Evolutionary conservation across 257 asterid genomes (phyloP).

Genomic region (Avicennia marina): DNA sequence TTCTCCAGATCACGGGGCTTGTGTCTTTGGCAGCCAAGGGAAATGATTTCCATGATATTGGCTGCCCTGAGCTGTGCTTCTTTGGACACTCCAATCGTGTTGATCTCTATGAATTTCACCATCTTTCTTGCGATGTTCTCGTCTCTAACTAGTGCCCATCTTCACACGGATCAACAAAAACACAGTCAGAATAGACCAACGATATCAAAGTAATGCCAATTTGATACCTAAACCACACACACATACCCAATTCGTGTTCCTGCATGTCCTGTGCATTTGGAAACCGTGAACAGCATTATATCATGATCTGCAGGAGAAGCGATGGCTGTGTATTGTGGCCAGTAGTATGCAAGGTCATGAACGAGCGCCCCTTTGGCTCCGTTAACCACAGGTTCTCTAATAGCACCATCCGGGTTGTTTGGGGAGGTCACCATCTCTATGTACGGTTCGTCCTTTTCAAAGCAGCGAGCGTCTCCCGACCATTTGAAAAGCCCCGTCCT

Average conservation of each 20-base stretch:
- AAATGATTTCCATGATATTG: slow-evolving; percentile 37
- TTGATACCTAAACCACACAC: background rate
- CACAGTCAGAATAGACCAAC: slow-evolving; percentile 4
- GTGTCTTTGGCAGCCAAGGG: slow-evolving; percentile 44
- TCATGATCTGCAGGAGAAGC: slow-evolving; percentile 56
- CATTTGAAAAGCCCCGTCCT: slow-evolving; percentile 57
- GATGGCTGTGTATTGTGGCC: slow-evolving; percentile 87
- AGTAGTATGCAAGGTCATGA: slow-evolving; percentile 79
- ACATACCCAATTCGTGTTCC: slow-evolving; percentile 88
- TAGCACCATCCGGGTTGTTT: slow-evolving; percentile 63
- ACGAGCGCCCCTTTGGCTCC: slow-evolving; percentile 37
- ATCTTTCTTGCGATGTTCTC: slow-evolving; percentile 56
- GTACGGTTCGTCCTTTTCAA: slow-evolving; percentile 45
- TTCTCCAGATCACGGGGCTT: slow-evolving; percentile 27
- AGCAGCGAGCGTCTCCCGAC: slow-evolving; percentile 66
- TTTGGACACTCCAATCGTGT: slow-evolving; percentile 82
- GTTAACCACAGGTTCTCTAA: slow-evolving; percentile 53
- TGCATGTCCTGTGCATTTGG: slow-evolving; percentile 94
- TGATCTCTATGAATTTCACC: slow-evolving; percentile 65
- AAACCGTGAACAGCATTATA: slow-evolving; percentile 73
- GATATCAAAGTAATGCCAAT: background rate
- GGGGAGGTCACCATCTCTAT: slow-evolving; percentile 79
- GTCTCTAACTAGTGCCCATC: slow-evolving; percentile 85
- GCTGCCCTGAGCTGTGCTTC: slow-evolving; percentile 86
- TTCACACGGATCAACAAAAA: slow-evolving; percentile 11